Conservation (phyloP, 768 basidiomycete species). For the Daedaleopsis sinensis region DNA sequence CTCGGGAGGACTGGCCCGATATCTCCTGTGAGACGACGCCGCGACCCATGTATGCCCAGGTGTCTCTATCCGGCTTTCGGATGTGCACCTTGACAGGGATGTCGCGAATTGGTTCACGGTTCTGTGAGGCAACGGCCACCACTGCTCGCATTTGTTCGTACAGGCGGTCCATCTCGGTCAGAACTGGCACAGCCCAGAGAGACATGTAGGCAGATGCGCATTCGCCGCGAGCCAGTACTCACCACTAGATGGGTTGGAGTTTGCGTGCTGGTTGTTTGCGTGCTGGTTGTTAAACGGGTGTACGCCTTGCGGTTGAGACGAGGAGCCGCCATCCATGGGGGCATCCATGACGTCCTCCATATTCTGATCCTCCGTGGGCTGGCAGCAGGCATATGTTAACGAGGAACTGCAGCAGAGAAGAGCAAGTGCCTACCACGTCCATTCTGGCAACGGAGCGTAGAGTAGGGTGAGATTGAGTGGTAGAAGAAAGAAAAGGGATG, state of each 20-base stretch:
- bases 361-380: slow-evolving; percentile 23
- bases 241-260: slow-evolving; percentile 3
- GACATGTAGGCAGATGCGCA: slow-evolving; percentile 18
- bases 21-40: slow-evolving; percentile 78
- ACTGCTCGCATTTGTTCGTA: slow-evolving; percentile 25
- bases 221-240: slow-evolving; percentile 16
- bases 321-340: slow-evolving; percentile 19
- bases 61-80: slow-evolving; percentile 74
- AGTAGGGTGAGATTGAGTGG: background rate
- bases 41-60: slow-evolving; percentile 82
- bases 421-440: slow-evolving; percentile 15
- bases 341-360: slow-evolving; percentile 29
- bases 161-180: slow-evolving; percentile 26
- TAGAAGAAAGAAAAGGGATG: background rate
- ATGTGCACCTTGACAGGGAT: slow-evolving; percentile 87
- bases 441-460: slow-evolving; percentile 1
- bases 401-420: background rate
- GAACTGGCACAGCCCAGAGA: slow-evolving; percentile 18
- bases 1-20: slow-evolving; percentile 74
- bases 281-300: slow-evolving; percentile 8
- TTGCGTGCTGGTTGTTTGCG: slow-evolving; percentile 3
- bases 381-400: background rate
- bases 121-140: slow-evolving; percentile 17
- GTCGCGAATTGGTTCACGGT: slow-evolving; percentile 46
- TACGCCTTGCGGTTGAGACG: slow-evolving; percentile 7